Evolutionary conservation across 2,329 filamentous ascomycete genomes (phyloP), one percentile per base, ranked within the genome.

Genomic region (Trichothecium sympodiale): DNA sequence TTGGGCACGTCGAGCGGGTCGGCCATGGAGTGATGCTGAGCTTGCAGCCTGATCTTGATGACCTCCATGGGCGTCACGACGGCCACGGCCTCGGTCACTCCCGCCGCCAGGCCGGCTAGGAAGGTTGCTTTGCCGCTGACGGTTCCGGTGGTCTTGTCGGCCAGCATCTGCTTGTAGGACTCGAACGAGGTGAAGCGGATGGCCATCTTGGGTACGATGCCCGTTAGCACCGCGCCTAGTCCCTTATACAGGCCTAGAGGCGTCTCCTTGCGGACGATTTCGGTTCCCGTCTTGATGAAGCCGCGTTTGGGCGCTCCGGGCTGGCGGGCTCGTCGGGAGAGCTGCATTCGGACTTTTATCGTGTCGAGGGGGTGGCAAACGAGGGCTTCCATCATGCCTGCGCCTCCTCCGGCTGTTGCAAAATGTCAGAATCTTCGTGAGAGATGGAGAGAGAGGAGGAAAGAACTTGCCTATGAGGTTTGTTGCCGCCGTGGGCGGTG

Each of bases 11-110:
- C 91, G 47, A 96, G 79, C 5, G 91, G 91, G 56, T 98, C 91
- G 33, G 91, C 87, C 80, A 98, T 91, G 56, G 78, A 86, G 75
- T 98, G 91, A 66, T 95, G 85, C 65, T 98, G 91, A 4, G 89
- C 89, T 70, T 98, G 91, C 48, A 98, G 75, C 33, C 91, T 83
- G 56, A 98, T 98, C 74, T 98, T 98, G 63, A 98, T 77, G 42
- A 98, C 91, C 67, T 98, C 91, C 91, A 98, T 98, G 5, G 91
- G 91, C 20, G 88, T 95, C 38, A 98, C 91, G 35, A 98, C 85
- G 33, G 84, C 81, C 31, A 98, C 89, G 45, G 91, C 91, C 71
- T 98, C 91, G 15, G 91, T 96, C 14, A 98, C 79, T 61, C 91
- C 91, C 17, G 91, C 91, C 17, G 83, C 76, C 31, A 98, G 79